Percentiles rank a stretch among this genome's conserved stretches.
These are phyloP conservation scores for Camelina sativa DNA, from an alignment of 345 rosid species.

Conservation along the genomic window DNA sequence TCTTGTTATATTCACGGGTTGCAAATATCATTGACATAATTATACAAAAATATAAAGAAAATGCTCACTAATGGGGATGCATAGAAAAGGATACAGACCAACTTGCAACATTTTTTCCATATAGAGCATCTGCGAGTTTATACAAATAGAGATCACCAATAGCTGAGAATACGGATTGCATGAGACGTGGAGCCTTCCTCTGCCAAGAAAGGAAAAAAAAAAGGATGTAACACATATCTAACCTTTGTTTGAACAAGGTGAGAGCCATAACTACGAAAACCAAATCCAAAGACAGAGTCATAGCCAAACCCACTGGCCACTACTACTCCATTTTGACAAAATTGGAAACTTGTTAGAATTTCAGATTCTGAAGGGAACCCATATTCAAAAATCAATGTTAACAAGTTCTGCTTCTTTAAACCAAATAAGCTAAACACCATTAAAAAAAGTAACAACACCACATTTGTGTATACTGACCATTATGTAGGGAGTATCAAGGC, in stretches of 20 bases:
- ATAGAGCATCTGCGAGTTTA: conserved; percentile 65
- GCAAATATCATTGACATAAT: conserved; percentile 11
- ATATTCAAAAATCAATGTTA: not conserved
- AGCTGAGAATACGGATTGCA: conserved; percentile 85
- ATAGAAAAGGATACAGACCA: conserved; percentile 86
- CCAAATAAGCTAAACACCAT: too few relatives aligned
- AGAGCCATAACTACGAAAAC: not conserved
- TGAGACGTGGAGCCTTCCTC: conserved; percentile 74
- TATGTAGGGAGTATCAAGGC: conserved; percentile 71
- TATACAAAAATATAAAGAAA: not conserved
- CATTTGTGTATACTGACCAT: conserved; percentile 55
- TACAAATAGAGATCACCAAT: conserved; percentile 83
- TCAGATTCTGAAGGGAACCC: not conserved
- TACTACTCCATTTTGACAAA: not conserved
- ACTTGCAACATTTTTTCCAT: conserved; percentile 60
- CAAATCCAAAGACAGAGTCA: not conserved
- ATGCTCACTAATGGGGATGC: not conserved
- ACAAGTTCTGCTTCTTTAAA: not conserved
- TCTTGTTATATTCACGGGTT: not conserved
- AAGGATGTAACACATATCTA: not conserved
- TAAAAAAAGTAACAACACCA: too few relatives aligned
- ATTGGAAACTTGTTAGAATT: not conserved
- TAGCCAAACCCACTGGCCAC: not conserved
- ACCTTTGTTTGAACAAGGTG: not conserved
- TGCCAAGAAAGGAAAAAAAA: conserved; percentile 38